phyloP scores from a whole-genome alignment of 139 green algal species.

The Chlorella sp. region DNA sequence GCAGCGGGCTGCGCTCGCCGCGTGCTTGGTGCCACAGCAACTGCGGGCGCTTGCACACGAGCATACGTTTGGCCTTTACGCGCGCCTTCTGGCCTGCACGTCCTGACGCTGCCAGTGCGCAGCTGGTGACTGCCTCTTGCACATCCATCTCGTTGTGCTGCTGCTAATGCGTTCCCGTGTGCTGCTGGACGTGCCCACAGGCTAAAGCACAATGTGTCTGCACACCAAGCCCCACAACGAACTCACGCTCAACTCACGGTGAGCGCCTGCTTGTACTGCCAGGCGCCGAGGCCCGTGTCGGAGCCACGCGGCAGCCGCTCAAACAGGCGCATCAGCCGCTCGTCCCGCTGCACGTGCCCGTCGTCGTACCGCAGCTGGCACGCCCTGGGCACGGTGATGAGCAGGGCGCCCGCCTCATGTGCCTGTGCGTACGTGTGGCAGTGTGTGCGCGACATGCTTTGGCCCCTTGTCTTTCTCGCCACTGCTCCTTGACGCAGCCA shows the following conservation, averaged over 20 bases:
- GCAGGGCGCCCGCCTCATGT: background rate
- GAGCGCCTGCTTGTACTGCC: slow-evolving; percentile 19
- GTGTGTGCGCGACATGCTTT: background rate
- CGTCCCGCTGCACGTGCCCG: background rate
- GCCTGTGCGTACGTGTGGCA: background rate
- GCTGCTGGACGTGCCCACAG: too few species aligned
- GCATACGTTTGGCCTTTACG: too few species aligned
- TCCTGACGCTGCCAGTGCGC: too few species aligned
- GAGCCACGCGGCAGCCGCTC: slow-evolving; percentile 3
- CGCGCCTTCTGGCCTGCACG: too few species aligned
- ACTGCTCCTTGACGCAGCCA: too few species aligned
- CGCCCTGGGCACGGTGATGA: background rate
- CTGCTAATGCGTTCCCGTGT: too few species aligned
- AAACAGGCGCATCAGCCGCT: slow-evolving; percentile 7
- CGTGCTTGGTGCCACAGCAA: slow-evolving; percentile 30
- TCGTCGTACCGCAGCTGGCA: slow-evolving; percentile 19
- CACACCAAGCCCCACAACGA: too few species aligned
- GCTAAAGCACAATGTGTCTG: too few species aligned
- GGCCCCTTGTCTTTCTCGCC: too few species aligned
- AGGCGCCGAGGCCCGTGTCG: slow-evolving; percentile 4
- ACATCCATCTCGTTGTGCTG: too few species aligned
- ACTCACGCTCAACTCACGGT: too few species aligned
- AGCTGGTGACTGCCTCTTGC: too few species aligned
- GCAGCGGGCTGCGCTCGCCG: slow-evolving; percentile 17
- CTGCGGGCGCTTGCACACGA: slow-evolving; percentile 5